Conservation (phyloP, 768 basidiomycete genomes). For the Leccinum truebloodii region DNA sequence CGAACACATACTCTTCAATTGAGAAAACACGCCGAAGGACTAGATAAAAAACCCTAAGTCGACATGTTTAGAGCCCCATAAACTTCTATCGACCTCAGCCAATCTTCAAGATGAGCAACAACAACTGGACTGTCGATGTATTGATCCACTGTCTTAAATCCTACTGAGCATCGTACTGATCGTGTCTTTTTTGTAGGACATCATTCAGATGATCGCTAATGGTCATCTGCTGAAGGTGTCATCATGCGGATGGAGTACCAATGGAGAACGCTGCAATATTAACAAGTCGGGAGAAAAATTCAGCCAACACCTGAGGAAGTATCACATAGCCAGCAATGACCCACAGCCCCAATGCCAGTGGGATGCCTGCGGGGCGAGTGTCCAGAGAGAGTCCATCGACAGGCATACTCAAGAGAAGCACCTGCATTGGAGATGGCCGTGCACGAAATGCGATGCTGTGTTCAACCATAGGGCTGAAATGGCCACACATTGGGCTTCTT, state of each 20-base stretch:
- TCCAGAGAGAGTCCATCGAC: slow-evolving; percentile 14
- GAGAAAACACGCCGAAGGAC: background rate
- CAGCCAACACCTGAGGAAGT: background rate
- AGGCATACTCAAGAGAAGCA: slow-evolving; percentile 27
- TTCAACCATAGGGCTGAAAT: too few relatives aligned
- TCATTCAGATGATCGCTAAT: slow-evolving; percentile 7
- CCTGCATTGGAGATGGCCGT: slow-evolving; percentile 22
- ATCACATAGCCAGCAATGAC: too few relatives aligned
- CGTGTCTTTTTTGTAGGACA: slow-evolving; percentile 7
- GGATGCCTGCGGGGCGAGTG: slow-evolving; percentile 11
- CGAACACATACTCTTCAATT: background rate
- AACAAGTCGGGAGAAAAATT: slow-evolving; percentile 13
- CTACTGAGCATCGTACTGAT: background rate
- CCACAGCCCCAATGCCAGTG: slow-evolving; percentile 13
- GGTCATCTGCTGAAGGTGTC: background rate
- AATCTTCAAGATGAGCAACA: background rate
- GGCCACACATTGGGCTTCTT: too few relatives aligned
- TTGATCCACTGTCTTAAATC: background rate
- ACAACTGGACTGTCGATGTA: slow-evolving; percentile 14
- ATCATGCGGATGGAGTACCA: slow-evolving; percentile 10
- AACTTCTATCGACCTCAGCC: background rate
- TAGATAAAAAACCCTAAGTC: slow-evolving; percentile 7
- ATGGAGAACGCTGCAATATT: slow-evolving; percentile 13
- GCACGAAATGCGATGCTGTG: slow-evolving; percentile 10
- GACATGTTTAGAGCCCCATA: background rate